Conservation (phyloP, 768 basidiomycete genomes). For the Amanita polypyramis region DNA sequence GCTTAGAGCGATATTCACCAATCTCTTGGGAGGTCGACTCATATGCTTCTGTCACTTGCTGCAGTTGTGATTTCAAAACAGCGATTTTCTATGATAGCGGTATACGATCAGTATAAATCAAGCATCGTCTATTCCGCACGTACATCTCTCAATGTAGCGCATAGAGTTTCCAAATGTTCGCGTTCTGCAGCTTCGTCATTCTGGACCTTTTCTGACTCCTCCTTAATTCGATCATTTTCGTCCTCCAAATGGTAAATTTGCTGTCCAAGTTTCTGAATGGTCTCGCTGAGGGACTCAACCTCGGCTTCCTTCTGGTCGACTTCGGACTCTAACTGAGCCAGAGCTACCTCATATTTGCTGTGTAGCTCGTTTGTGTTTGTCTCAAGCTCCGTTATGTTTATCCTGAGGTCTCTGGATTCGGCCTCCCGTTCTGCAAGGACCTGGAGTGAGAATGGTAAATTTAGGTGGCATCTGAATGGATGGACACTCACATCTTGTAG, state of each 20-base stretch:
- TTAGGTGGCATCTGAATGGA: neutral
- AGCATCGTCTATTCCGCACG: conserved; percentile 11
- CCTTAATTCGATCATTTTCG: conserved; percentile 66
- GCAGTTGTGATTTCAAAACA: conserved; percentile 50
- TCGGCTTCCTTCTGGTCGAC: conserved; percentile 73
- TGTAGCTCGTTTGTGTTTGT: conserved; percentile 60
- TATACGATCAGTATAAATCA: neutral
- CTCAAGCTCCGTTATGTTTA: conserved; percentile 69
- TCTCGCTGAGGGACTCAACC: conserved; percentile 58
- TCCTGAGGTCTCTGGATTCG: conserved; percentile 64
- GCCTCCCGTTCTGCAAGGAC: conserved; percentile 71
- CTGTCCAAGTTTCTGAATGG: conserved; percentile 74
- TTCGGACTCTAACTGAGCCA: conserved; percentile 70
- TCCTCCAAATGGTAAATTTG: conserved; percentile 82
- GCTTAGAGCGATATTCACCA: conserved; percentile 54
- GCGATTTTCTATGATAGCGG: conserved; percentile 50
- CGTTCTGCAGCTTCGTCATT: conserved; percentile 70
- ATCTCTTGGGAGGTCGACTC: conserved; percentile 54
- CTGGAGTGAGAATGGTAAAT: conserved; percentile 22
- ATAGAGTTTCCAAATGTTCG: conserved; percentile 56
- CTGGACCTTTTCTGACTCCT: conserved; percentile 54
- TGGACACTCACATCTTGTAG: conserved; percentile 48
- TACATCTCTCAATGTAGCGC: conserved; percentile 75
- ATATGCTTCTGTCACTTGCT: conserved; percentile 55
- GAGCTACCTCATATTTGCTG: conserved; percentile 61